phyloP scores from a whole-genome alignment of 345 rosid species.

The Hibiscus mutabilis region DNA sequence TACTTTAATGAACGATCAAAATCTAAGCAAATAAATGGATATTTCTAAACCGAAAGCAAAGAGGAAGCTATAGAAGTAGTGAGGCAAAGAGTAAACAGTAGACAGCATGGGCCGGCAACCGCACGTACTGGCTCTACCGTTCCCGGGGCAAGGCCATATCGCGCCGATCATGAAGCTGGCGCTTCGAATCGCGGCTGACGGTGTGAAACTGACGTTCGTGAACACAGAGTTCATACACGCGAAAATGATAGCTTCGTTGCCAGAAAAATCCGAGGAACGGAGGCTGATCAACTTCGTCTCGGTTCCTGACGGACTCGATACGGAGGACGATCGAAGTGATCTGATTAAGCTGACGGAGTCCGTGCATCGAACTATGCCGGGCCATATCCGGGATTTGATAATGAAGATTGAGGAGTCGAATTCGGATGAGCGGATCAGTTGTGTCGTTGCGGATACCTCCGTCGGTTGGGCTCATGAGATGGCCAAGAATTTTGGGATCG shows the following conservation, averaged over 20 bases:
- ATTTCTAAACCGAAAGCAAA: too few relatives aligned
- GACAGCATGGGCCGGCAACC: neutral
- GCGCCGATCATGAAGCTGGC: slow-evolving; percentile 34
- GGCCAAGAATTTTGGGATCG: too few relatives aligned
- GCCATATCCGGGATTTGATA: slow-evolving; percentile 20
- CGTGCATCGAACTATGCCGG: slow-evolving; percentile 11
- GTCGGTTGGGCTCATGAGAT: too few relatives aligned
- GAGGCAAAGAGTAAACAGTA: too few relatives aligned
- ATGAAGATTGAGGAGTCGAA: slow-evolving; percentile 14
- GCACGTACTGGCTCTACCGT: slow-evolving; percentile 23
- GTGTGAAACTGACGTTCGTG: slow-evolving; percentile 35
- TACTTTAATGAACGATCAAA: too few relatives aligned
- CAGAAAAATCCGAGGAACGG: neutral
- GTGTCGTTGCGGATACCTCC: too few relatives aligned
- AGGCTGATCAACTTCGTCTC: slow-evolving; percentile 14
- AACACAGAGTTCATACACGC: slow-evolving; percentile 20
- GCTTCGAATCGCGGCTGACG: slow-evolving; percentile 21
- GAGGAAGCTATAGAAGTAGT: too few relatives aligned
- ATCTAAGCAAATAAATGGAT: too few relatives aligned
- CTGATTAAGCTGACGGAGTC: neutral
- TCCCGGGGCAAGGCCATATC: slow-evolving; percentile 33
- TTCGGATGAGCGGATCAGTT: too few relatives aligned
- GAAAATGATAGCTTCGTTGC: slow-evolving; percentile 16
- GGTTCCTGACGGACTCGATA: slow-evolving; percentile 22
- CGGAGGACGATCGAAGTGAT: slow-evolving; percentile 4